These are phyloP conservation scores for Chytriomyces sp. DNA, from an alignment of 192 early-diverging fungal genomes.

Conservation along the genomic window DNA sequence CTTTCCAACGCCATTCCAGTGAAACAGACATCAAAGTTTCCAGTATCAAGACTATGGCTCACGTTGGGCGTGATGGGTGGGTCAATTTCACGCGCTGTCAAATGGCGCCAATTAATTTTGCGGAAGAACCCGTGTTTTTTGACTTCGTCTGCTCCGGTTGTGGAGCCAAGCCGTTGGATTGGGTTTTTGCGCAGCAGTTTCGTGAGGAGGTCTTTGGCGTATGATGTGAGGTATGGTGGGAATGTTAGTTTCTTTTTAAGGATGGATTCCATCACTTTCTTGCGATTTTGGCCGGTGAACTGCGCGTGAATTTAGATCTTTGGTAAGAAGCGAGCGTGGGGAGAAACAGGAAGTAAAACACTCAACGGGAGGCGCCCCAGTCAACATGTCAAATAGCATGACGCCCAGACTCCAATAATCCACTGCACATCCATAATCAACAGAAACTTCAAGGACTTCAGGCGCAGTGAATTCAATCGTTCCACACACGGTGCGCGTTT, in stretches of 20 bases:
- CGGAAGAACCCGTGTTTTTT: slow-evolving; percentile 72
- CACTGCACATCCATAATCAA: slow-evolving; percentile 10
- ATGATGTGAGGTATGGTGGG: slow-evolving; percentile 79
- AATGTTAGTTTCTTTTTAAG: slow-evolving; percentile 79
- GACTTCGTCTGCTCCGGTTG: slow-evolving; percentile 53
- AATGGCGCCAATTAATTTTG: slow-evolving; percentile 66
- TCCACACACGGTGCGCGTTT: slow-evolving; percentile 73
- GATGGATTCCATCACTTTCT: slow-evolving; percentile 85
- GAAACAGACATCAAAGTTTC: slow-evolving; percentile 83
- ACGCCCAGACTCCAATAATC: slow-evolving; percentile 92
- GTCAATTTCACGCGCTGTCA: slow-evolving; percentile 29
- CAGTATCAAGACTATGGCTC: slow-evolving; percentile 50
- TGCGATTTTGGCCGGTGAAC: slow-evolving; percentile 79
- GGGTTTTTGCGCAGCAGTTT: slow-evolving; percentile 70
- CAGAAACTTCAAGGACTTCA: slow-evolving; percentile 44
- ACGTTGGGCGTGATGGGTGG: slow-evolving; percentile 56
- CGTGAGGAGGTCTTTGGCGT: slow-evolving; percentile 77
- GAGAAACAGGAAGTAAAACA: background rate
- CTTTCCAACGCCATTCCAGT: slow-evolving; percentile 61
- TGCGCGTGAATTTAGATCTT: slow-evolving; percentile 41
- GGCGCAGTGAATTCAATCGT: slow-evolving; percentile 83
- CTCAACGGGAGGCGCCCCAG: slow-evolving; percentile 60
- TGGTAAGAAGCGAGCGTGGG: background rate
- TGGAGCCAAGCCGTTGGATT: slow-evolving; percentile 59
- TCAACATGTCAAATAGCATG: slow-evolving; percentile 91